Conservation (phyloP, 345 rosid genomes). For the Ceriops zippeliana region DNA sequence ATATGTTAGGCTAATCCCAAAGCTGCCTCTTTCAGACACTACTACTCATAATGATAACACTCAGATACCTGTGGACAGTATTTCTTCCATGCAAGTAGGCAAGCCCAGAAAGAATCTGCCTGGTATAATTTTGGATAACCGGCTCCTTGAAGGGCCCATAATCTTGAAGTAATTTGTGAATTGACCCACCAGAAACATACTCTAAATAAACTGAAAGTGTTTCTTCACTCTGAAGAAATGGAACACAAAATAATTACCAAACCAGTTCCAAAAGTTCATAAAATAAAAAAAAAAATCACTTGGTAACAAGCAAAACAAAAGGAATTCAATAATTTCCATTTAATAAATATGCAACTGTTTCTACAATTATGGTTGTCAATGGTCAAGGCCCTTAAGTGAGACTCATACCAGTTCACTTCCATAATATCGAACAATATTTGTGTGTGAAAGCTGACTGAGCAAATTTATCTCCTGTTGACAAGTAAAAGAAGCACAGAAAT, state of each 20-base stretch:
- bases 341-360: neutral
- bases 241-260: conserved; percentile 21
- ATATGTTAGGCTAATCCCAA: conserved; percentile 5
- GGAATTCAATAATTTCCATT: neutral
- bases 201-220: conserved; percentile 92
- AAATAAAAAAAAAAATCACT: neutral
- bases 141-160: conserved; percentile 91
- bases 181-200: conserved; percentile 94
- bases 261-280: conserved; percentile 1
- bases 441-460: conserved; percentile 80
- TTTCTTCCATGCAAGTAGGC: conserved; percentile 86
- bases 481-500: conserved; percentile 14
- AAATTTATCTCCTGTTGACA: conserved; percentile 81
- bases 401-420: conserved; percentile 92
- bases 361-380: neutral
- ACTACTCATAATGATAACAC: conserved; percentile 12
- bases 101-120: conserved; percentile 90
- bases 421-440: conserved; percentile 84
- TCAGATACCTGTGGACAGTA: conserved; percentile 81
- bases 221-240: conserved; percentile 65
- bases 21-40: neutral
- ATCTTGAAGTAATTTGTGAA: conserved; percentile 88
- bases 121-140: conserved; percentile 85
- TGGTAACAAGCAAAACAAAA: neutral
- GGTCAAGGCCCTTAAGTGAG: neutral